Base-by-base conservation (phyloP, 192 early-diverging fungal genomes). In the Podila minutissima region DNA sequence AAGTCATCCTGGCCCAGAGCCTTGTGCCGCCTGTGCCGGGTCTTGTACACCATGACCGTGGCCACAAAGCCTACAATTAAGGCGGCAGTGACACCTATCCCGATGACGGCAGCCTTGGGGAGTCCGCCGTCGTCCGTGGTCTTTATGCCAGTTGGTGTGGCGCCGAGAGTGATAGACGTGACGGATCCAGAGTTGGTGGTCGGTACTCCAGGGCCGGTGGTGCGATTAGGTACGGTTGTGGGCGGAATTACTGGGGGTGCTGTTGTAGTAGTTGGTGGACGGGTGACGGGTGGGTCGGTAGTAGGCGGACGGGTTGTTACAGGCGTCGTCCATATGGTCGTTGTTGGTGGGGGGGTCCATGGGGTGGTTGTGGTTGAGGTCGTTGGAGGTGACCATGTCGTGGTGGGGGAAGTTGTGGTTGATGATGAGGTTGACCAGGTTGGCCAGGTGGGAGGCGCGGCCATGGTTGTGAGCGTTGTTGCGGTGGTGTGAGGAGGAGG, bases 21-120 rank as follows among this genome's bases (percentile, higher is more conserved):
- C 33, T 72, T 64, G 28, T 79, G 75, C 3, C 59, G 49, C 20
- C 49, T 71, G 15, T 51, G 59, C 4, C 57, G 33, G 2, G 49
- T n/a, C 70, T 72, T 79, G 38, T 72, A 62, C 15, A 72, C 49
- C 20, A 79, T 8, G 59, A 79, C 65, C 0, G 55, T 72, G 4
- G 22, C 4, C 5, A 79, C 46, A 46, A 79, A 64, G 0, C 75
- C 75, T 15, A 79, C 65, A 4, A 72, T 9, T 5, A 67, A 12
- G 5, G 63, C 66, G 1, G 64, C 75, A 12, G 41, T 70, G 11
- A 50, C 51, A 2, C 50, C 49, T 17, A 79, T 61, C 31, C 70
- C 75, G 15, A 72, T 59, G 2, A 72, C 53, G 1, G 70, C 70
- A 11, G 37, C 26, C 32, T 63, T 72, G 19, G 70, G 66, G 9